These are phyloP conservation scores for Solanum etuberosum DNA, from an alignment of 257 asterid genomes.

Conservation along the genomic window DNA sequence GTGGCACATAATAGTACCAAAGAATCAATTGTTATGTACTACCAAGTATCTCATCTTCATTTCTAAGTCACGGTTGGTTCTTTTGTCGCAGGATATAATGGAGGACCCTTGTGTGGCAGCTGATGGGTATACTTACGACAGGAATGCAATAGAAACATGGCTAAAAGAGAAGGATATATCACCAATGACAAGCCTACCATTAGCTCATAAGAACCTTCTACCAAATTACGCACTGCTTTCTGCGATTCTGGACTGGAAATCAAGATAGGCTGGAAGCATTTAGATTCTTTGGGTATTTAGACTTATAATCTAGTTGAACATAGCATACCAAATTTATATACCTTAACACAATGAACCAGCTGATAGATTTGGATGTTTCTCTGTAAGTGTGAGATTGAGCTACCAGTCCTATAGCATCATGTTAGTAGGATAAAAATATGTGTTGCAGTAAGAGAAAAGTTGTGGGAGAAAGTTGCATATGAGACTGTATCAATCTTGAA, in stretches of 20 bases:
- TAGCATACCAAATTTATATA: neutral
- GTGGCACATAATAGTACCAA: neutral
- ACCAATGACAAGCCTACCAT: conserved; percentile 44
- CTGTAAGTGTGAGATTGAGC: neutral
- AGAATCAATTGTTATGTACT: neutral
- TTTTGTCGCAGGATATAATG: conserved; percentile 57
- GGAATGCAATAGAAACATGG: conserved; percentile 66
- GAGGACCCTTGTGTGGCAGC: conserved; percentile 85
- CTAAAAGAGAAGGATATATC: conserved; percentile 41
- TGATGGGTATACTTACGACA: conserved; percentile 79
- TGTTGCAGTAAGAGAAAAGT: neutral
- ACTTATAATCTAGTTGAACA: neutral
- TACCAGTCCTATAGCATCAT: neutral
- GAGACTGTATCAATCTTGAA: neutral
- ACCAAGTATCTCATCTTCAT: neutral
- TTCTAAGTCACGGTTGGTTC: neutral
- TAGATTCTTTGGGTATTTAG: neutral
- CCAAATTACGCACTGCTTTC: conserved; percentile 71
- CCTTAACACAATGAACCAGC: neutral
- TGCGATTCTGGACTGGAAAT: conserved; percentile 71
- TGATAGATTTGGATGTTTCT: neutral
- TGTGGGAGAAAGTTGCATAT: neutral
- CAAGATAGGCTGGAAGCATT: conserved; percentile 13
- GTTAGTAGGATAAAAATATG: neutral
- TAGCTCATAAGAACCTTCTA: conserved; percentile 49